Evolutionary conservation across 2,329 filamentous ascomycete genomes (phyloP).

Genomic region (Talaromyces albobiverticillius): DNA sequence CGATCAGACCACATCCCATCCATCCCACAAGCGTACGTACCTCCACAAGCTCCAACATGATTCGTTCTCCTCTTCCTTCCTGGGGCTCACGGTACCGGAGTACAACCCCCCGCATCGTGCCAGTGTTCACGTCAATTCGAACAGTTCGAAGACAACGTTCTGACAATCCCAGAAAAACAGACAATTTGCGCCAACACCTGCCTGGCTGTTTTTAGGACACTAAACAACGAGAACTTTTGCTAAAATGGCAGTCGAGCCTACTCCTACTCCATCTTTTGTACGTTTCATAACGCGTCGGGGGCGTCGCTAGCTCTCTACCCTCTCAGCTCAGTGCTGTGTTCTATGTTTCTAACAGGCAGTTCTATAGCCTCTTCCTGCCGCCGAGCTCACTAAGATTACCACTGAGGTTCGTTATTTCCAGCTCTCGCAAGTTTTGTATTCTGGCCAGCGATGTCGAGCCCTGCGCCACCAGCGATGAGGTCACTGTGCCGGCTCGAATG

Average conservation of each 20-base stretch:
- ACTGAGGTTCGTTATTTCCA: slow-evolving; percentile 62
- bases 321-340: not conserved
- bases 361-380: slow-evolving; percentile 68
- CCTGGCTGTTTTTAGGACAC: no score
- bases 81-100: slow-evolving; percentile 9
- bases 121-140: not conserved
- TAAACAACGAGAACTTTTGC: not conserved
- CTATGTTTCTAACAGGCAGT: not conserved
- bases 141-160: not conserved
- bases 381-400: slow-evolving; percentile 79
- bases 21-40: not conserved
- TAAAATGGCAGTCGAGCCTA: slow-evolving; percentile 17
- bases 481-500: not conserved
- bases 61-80: not conserved
- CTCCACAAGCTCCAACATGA: not conserved
- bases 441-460: not conserved
- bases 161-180: slow-evolving; percentile 8
- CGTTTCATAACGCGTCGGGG: slow-evolving; percentile 7
- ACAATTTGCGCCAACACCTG: slow-evolving; percentile 4
- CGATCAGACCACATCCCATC: not conserved
- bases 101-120: slow-evolving; percentile 5
- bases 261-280: slow-evolving; percentile 15
- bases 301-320: not conserved
- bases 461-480: not conserved
- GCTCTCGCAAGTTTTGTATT: slow-evolving; percentile 12